Evolutionary conservation across 495 filamentous ascomycete genomes (phyloP).

Genomic region (Margaritispora aquatica): DNA sequence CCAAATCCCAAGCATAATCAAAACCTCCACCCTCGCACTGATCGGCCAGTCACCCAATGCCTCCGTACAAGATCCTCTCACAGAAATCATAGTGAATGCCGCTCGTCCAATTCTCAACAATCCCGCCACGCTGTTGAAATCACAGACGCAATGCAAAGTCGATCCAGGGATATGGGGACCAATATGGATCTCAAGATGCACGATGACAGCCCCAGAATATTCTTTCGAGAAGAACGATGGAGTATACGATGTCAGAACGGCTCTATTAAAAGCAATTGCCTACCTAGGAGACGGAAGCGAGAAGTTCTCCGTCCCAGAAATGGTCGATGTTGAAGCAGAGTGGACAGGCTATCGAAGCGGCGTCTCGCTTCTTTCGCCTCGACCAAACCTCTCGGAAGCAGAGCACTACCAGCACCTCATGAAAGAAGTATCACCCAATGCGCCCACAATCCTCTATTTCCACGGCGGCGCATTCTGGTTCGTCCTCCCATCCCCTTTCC

Average conservation of each 20-base stretch:
- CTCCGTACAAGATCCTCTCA: background rate
- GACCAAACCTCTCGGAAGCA: slow-evolving; percentile 56
- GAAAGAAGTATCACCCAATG: slow-evolving; percentile 49
- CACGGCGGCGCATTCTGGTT: slow-evolving; percentile 77
- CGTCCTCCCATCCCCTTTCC: background rate
- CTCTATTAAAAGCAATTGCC: slow-evolving; percentile 57
- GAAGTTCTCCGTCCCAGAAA: slow-evolving; percentile 43
- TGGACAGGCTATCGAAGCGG: slow-evolving; percentile 72
- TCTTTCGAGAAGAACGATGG: slow-evolving; percentile 16
- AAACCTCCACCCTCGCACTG: background rate
- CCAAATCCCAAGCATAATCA: background rate
- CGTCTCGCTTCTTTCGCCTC: slow-evolving; percentile 46
- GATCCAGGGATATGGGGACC: slow-evolving; percentile 68
- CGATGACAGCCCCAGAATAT: slow-evolving; percentile 41
- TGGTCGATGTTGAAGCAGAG: slow-evolving; percentile 66
- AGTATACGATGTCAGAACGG: slow-evolving; percentile 41
- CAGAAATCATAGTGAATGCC: background rate
- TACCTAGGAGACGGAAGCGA: slow-evolving; percentile 40
- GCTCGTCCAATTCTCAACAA: background rate
- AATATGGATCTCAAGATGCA: slow-evolving; percentile 72
- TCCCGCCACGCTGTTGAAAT: background rate
- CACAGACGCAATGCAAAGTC: background rate
- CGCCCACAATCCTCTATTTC: slow-evolving; percentile 71
- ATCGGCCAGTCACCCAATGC: background rate
- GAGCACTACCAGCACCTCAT: slow-evolving; percentile 68